phyloP scores from a whole-genome alignment of 441 rosid genomes.

The Erysimum cheiri region DNA sequence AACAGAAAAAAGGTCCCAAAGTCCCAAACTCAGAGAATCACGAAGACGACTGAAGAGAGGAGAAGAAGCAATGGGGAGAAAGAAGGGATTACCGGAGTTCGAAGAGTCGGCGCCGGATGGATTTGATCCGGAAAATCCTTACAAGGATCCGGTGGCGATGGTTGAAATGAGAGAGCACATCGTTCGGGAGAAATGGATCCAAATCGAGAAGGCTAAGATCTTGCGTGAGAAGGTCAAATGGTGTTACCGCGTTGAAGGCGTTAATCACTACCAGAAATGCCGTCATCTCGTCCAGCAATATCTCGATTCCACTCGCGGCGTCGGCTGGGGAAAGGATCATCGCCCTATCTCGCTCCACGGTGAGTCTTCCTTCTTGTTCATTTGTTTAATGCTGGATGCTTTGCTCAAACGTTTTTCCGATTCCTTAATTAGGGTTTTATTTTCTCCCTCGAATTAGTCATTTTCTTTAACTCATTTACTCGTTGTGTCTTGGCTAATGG shows the following conservation, averaged over 20 bases:
- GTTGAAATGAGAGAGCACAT: constrained; percentile 96
- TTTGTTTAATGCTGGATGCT: background rate
- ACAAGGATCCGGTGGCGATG: constrained; percentile 98
- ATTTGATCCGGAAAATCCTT: constrained; percentile 81
- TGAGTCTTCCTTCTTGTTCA: constrained; percentile 19
- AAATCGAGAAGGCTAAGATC: constrained; percentile 97
- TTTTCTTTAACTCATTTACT: background rate
- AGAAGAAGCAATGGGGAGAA: constrained; percentile 74
- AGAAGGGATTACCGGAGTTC: constrained; percentile 81
- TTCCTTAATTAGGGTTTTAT: background rate
- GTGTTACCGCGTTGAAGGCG: constrained; percentile 98
- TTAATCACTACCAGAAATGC: constrained; percentile 94
- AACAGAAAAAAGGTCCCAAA: background rate
- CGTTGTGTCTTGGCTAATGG: background rate
- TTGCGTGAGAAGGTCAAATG: constrained; percentile 82
- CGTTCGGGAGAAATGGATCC: constrained; percentile 97
- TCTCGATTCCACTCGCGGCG: constrained; percentile 92
- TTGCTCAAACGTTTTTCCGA: background rate
- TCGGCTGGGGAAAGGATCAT: constrained; percentile 98
- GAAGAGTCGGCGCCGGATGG: constrained; percentile 96
- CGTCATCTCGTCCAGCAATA: constrained; percentile 92
- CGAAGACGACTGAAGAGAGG: constrained; percentile 11
- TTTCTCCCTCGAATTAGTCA: background rate
- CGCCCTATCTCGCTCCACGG: constrained; percentile 94
- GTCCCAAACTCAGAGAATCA: background rate